phyloP scores from a whole-genome alignment of 2,329 filamentous ascomycete genomes.

The Pseudogymnoascus sp. region DNA sequence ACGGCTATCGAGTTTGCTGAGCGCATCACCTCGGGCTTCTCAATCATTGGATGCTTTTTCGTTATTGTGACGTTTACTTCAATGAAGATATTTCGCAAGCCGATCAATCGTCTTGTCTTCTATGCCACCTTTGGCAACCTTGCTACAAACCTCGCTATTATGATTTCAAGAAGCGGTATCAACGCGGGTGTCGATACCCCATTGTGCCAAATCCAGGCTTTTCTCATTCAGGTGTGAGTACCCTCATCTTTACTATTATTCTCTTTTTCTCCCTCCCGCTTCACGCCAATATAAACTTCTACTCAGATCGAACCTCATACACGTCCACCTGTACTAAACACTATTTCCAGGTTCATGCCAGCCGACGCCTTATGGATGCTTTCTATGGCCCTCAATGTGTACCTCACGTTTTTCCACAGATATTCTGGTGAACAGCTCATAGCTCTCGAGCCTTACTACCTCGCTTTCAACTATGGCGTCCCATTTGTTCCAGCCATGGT shows the following conservation, averaged over 20 bases:
- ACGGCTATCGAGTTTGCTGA: neutral
- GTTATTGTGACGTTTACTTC: conserved; percentile 60
- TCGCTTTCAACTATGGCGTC: conserved; percentile 62
- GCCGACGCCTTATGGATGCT: conserved; percentile 70
- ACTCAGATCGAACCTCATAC: neutral
- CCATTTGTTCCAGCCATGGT: conserved; percentile 60
- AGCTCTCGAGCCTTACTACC: conserved; percentile 62
- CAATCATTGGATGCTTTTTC: conserved; percentile 49
- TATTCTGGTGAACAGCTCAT: conserved; percentile 58
- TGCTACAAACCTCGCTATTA: conserved; percentile 64
- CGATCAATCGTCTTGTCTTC: conserved; percentile 77
- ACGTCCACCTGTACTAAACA: neutral
- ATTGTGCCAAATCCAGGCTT: conserved; percentile 62
- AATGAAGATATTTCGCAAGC: conserved; percentile 63
- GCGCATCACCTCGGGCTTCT: conserved; percentile 39
- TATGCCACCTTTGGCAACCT: conserved; percentile 78
- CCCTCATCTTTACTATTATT: neutral
- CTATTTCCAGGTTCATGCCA: conserved; percentile 58
- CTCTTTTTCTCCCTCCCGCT: neutral
- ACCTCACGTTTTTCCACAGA: conserved; percentile 69
- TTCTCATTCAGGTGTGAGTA: conserved; percentile 73
- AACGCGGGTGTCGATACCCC: conserved; percentile 30
- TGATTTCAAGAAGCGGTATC: conserved; percentile 57
- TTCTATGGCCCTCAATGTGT: conserved; percentile 77
- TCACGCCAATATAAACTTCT: neutral